phyloP scores from a whole-genome alignment of 345 rosid genomes.

The Gossypium australe region DNA sequence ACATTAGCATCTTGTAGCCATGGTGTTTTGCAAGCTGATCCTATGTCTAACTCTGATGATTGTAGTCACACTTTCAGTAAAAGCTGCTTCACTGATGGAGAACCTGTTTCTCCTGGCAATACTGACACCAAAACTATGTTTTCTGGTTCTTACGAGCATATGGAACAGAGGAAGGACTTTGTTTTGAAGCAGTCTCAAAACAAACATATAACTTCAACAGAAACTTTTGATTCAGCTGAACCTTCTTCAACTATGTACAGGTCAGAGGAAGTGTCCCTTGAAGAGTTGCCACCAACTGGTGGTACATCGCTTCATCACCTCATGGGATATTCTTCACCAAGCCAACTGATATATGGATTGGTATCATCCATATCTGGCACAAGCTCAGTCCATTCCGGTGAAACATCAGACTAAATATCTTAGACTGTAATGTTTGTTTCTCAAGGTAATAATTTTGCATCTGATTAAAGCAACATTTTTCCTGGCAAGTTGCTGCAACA shows the following conservation, averaged over 20 bases:
- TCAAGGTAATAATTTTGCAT: not conserved
- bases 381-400: slow-evolving; percentile 3
- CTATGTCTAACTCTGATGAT: slow-evolving; percentile 33
- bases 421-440: not conserved
- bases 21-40: slow-evolving; percentile 19
- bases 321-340: slow-evolving; percentile 82
- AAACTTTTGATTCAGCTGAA: slow-evolving; percentile 24
- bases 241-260: slow-evolving; percentile 27
- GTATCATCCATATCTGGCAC: slow-evolving; percentile 13
- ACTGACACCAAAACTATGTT: slow-evolving; percentile 16
- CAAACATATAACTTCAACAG: slow-evolving; percentile 24
- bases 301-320: slow-evolving; percentile 72
- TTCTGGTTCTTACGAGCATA: not conserved
- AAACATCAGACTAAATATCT: not conserved
- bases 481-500: not conserved
- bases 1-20: slow-evolving; percentile 17
- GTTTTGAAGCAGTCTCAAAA: slow-evolving; percentile 19
- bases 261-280: slow-evolving; percentile 25
- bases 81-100: slow-evolving; percentile 29
- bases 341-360: slow-evolving; percentile 41
- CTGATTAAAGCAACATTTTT: not conserved
- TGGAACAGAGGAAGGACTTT: slow-evolving; percentile 25
- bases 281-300: slow-evolving; percentile 34
- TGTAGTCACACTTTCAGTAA: slow-evolving; percentile 22
- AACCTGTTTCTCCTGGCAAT: slow-evolving; percentile 18